A percentile compares a stretch with the other conserved stretches of the same genome.
Conservation (phyloP, 2,329 filamentous ascomycete species). For the Cordyceps javanica region DNA sequence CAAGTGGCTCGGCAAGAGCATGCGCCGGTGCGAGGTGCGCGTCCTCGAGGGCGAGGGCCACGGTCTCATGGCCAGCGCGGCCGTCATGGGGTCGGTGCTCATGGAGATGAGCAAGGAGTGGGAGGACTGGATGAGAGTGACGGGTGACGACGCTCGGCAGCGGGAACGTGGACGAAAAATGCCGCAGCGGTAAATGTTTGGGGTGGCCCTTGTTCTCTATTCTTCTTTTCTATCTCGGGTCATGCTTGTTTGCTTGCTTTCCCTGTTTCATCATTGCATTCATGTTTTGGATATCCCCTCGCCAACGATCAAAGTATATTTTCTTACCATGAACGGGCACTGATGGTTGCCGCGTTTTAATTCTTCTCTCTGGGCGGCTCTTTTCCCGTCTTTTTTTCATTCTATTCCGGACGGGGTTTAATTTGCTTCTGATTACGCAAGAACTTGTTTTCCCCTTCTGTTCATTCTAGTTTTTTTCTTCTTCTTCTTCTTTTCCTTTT, state of each 20-base stretch:
- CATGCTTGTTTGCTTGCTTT: background rate
- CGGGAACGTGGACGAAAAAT: background rate
- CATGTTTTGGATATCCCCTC: background rate
- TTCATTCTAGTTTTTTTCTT: no score
- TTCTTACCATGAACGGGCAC: background rate
- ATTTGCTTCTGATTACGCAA: no score
- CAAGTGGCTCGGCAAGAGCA: constrained; percentile 86
- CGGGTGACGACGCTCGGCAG: constrained; percentile 33
- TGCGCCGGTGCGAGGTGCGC: constrained; percentile 87
- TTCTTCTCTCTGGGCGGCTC: background rate
- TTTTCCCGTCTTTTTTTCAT: background rate
- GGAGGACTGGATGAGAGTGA: constrained; percentile 74
- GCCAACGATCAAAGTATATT: background rate
- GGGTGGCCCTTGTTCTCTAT: background rate
- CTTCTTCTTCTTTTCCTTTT: background rate
- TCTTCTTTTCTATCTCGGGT: background rate
- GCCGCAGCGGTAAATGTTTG: background rate
- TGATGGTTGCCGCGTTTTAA: background rate
- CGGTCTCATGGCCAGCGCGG: constrained; percentile 89
- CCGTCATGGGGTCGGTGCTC: constrained; percentile 88
- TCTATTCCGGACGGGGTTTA: no score
- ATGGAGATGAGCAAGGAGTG: constrained; percentile 93
- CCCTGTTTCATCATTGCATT: background rate
- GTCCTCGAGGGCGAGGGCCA: constrained; percentile 89
- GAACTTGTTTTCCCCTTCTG: no score